Evolutionary conservation across 2,329 filamentous ascomycete genomes (phyloP).

Genomic region (Nothophoma quercina): DNA sequence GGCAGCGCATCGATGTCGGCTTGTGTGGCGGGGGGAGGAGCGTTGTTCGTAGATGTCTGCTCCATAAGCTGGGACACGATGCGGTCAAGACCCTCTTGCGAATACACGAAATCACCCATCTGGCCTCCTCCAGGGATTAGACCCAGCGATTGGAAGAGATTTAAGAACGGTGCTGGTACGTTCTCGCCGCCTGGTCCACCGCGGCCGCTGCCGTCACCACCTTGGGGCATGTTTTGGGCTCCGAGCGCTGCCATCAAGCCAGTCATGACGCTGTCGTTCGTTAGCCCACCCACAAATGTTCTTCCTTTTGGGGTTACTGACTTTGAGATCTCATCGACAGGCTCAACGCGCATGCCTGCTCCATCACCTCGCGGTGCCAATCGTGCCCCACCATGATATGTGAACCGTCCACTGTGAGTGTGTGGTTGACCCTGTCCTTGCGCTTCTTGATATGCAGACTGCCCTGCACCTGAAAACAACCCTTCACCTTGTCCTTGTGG

Average conservation of each 20-base stretch:
- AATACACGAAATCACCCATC: slow-evolving; percentile 84
- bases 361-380: slow-evolving; percentile 61
- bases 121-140: slow-evolving; percentile 45
- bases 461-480: slow-evolving; percentile 20
- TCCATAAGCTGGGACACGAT: slow-evolving; percentile 92
- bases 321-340: slow-evolving; percentile 55
- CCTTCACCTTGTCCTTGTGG: slow-evolving; percentile 28
- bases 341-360: slow-evolving; percentile 57
- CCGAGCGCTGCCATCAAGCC: slow-evolving; percentile 46
- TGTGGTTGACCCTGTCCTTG: slow-evolving; percentile 22
- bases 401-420: slow-evolving; percentile 35
- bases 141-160: slow-evolving; percentile 51
- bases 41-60: slow-evolving; percentile 76
- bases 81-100: slow-evolving; percentile 87
- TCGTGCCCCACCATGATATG: slow-evolving; percentile 45
- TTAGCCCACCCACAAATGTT: slow-evolving; percentile 22
- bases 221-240: slow-evolving; percentile 23
- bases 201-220: slow-evolving; percentile 12
- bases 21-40: slow-evolving; percentile 80
- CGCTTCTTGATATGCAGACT: slow-evolving; percentile 26
- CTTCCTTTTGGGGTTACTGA: slow-evolving; percentile 48
- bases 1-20: slow-evolving; percentile 77
- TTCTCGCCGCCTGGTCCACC: slow-evolving; percentile 15
- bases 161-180: slow-evolving; percentile 51
- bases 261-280: slow-evolving; percentile 36